Conservation (phyloP, 331 rosid genomes). For the Quercus lobata region DNA sequence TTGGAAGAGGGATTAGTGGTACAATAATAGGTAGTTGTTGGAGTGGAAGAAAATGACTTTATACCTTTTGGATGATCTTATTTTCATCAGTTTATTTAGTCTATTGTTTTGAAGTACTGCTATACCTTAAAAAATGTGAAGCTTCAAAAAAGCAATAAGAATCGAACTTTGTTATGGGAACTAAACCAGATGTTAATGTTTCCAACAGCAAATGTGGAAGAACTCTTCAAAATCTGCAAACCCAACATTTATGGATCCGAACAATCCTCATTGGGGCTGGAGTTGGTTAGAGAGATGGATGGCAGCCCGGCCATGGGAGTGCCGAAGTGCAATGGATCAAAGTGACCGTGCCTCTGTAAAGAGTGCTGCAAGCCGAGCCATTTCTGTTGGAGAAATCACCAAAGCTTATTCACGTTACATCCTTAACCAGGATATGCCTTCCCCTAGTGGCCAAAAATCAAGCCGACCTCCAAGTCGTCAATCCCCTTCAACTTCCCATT, state of each 20-base stretch:
- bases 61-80: too few relatives aligned
- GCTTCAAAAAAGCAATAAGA: too few relatives aligned
- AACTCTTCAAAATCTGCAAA: slow-evolving; percentile 48
- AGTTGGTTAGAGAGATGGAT: slow-evolving; percentile 96
- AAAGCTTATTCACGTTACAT: slow-evolving; percentile 49
- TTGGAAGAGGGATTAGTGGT: not conserved
- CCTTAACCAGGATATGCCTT: slow-evolving; percentile 26
- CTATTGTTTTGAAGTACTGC: too few relatives aligned
- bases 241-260: slow-evolving; percentile 73
- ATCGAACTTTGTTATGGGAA: not conserved
- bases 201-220: slow-evolving; percentile 62
- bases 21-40: too few relatives aligned
- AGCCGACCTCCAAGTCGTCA: slow-evolving; percentile 28
- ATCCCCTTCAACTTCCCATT: slow-evolving; percentile 34
- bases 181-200: slow-evolving; percentile 7
- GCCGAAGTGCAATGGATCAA: slow-evolving; percentile 33
- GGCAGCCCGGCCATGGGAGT: slow-evolving; percentile 88
- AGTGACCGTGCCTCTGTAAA: slow-evolving; percentile 35
- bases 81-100: too few relatives aligned
- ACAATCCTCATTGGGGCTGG: slow-evolving; percentile 98
- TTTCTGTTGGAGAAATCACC: slow-evolving; percentile 54
- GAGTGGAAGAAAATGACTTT: too few relatives aligned
- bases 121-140: too few relatives aligned
- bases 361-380: slow-evolving; percentile 36
- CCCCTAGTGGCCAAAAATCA: slow-evolving; percentile 36